Conservation (phyloP, 495 filamentous ascomycete species). For the Hypoxylon crocopeplum region DNA sequence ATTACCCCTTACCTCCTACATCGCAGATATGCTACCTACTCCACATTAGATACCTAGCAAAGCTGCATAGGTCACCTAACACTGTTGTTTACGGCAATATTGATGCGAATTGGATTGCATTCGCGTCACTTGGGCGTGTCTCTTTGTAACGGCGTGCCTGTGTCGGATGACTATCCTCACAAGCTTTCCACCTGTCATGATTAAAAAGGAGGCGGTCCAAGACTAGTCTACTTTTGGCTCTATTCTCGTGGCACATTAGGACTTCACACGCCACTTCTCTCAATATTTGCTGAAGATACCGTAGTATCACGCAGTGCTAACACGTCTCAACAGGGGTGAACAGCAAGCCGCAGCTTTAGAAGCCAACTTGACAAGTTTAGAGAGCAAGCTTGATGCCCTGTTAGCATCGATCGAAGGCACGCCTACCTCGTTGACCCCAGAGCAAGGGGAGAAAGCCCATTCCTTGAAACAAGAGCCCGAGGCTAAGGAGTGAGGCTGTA, state of each 20-base stretch:
- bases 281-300: neutral
- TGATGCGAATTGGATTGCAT: slow-evolving; percentile 8
- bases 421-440: neutral
- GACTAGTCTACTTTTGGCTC: slow-evolving; percentile 2
- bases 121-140: slow-evolving; percentile 3
- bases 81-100: slow-evolving; percentile 1
- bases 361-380: slow-evolving; percentile 56
- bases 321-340: slow-evolving; percentile 54
- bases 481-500: slow-evolving; percentile 16
- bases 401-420: slow-evolving; percentile 51
- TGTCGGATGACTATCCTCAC: slow-evolving; percentile 9
- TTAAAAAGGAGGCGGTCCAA: neutral
- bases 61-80: slow-evolving; percentile 14
- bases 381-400: slow-evolving; percentile 61
- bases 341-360: slow-evolving; percentile 61
- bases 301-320: slow-evolving; percentile 23
- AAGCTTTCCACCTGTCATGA: neutral
- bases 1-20: slow-evolving; percentile 7
- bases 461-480: slow-evolving; percentile 13
- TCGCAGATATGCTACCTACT: slow-evolving; percentile 6
- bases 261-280: slow-evolving; percentile 8
- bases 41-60: slow-evolving; percentile 17
- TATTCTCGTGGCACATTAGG: neutral
- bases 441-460: slow-evolving; percentile 3
- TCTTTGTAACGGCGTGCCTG: neutral